Evolutionary conservation across 2,329 filamentous ascomycete genomes (phyloP), one percentile per base, ranked within the genome.

Genomic region (Alternaria angustiovoidea): DNA sequence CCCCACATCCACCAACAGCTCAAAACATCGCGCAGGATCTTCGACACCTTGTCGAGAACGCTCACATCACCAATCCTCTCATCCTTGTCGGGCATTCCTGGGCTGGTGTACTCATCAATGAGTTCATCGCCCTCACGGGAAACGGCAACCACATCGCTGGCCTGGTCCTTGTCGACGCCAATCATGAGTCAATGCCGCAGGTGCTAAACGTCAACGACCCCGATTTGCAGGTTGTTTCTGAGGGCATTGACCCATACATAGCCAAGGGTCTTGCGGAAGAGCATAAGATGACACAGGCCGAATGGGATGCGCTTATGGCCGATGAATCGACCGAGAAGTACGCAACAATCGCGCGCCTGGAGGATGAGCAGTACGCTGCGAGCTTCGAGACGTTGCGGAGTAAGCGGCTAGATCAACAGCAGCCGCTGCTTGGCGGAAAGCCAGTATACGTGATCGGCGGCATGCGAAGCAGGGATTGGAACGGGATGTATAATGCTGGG

Each of bases 401-500:
- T 38, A 78, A 75, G 62, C 54, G 66, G 32, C 26, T 77, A 36
- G 32, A 38, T 73, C 26, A 26, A 1, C 24, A 12, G 4, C 24
- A 30, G 36, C 38, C 38, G 26, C 36, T 43, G 7, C 28, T 53
- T 7, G 18, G 18, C 6, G 9, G 34, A 3, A 53, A 32, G 18
- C 51, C 51, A 2, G 24, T 42, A 1, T 53, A 42, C 4, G 51
- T 43, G 2, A 42, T 53, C 22, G 26, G 36, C 2, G 51, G 51
- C 6, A 53, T 30, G 38, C 36, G 36, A 3, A 32, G 51, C 14
- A 22, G 26, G 9, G 51, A 53, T 0, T 53, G 71, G 70, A 65
- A 57, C 54, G 62, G 67, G 2, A 51, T 78, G 63, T 79, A 77
- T 52, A 60, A 70, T 36, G 72, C 66, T 16, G 77, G 75, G 3